Percentiles rank a stretch among this genome's conserved stretches.
Evolutionary conservation across 2,329 filamentous ascomycete genomes (phyloP).

Genomic region (Alternaria postmessia): DNA sequence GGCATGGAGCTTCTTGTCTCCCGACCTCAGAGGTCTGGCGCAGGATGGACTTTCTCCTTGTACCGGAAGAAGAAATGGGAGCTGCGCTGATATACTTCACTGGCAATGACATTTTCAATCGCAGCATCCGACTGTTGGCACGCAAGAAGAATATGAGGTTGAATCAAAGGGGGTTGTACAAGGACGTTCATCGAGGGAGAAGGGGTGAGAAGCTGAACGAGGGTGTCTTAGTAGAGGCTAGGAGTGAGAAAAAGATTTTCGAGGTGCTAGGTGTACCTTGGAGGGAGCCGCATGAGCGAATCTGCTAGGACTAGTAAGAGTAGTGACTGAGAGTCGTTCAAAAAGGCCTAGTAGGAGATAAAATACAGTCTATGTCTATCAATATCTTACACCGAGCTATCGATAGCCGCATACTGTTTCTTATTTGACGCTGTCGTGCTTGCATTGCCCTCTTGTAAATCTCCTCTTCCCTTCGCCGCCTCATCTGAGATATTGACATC

Average conservation of each 20-base stretch:
- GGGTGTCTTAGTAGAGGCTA: constrained; percentile 76
- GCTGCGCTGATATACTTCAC: constrained; percentile 95
- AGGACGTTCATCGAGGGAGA: constrained; percentile 69
- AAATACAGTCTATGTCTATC: background rate
- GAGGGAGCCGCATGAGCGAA: constrained; percentile 63
- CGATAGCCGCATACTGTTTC: background rate
- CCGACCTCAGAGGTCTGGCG: constrained; percentile 71
- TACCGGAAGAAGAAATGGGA: constrained; percentile 80
- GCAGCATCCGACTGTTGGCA: constrained; percentile 81
- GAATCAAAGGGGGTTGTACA: constrained; percentile 83
- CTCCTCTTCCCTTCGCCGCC: constrained; percentile 5
- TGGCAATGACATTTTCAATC: constrained; percentile 93
- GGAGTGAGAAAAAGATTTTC: constrained; percentile 81
- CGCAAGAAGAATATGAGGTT: constrained; percentile 82
- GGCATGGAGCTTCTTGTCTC: constrained; percentile 84
- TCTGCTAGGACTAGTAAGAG: constrained; percentile 28
- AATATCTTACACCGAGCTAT: background rate
- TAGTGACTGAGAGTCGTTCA: background rate
- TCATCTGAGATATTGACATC: constrained; percentile 22
- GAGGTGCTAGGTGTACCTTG: constrained; percentile 83
- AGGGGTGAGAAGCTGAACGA: constrained; percentile 68
- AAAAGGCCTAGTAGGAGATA: background rate
- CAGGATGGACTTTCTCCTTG: constrained; percentile 83
- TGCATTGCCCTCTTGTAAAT: background rate
- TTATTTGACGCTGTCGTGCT: background rate